phyloP scores from a whole-genome alignment of 306 rosid genomes.

The Arachis hypogaea region DNA sequence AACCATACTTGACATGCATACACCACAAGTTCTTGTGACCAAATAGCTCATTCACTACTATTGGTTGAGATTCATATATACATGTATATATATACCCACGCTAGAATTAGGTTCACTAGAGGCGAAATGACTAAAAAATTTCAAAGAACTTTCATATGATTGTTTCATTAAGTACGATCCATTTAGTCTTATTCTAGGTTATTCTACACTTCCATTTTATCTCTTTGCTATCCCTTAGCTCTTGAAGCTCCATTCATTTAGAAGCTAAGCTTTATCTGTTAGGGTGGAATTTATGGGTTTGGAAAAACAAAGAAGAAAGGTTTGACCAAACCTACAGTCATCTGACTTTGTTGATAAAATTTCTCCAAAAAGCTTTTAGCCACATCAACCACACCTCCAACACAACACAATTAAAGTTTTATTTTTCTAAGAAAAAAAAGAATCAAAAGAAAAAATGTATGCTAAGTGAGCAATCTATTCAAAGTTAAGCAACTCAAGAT shows the following conservation, averaged over 20 bases:
- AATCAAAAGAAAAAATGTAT: not conserved
- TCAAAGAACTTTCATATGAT: not conserved
- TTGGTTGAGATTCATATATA: constrained; percentile 19
- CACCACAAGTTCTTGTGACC: not conserved
- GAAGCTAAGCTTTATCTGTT: constrained; percentile 6
- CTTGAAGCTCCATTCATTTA: constrained; percentile 6
- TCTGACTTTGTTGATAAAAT: constrained; percentile 9
- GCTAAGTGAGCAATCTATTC: not conserved
- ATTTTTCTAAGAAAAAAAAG: no score
- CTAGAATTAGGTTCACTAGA: not conserved
- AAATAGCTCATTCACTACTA: constrained; percentile 6
- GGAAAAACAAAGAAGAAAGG: constrained; percentile 1
- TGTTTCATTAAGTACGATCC: constrained; percentile 3
- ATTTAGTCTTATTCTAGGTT: not conserved
- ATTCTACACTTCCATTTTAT: constrained; percentile 20
- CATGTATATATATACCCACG: constrained; percentile 1
- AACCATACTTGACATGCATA: constrained; percentile 21
- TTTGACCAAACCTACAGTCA: constrained; percentile 11
- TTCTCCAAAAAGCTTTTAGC: constrained; percentile 14
- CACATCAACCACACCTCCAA: not conserved
- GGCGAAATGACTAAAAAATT: not conserved
- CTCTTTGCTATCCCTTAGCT: constrained; percentile 3
- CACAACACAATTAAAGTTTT: no score
- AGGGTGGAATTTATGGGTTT: not conserved
- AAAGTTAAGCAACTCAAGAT: not conserved